A percentile compares a stretch with the other conserved stretches of the same genome.
Evolutionary conservation across 2,329 filamentous ascomycete species (phyloP).

Genomic region (Penicillium psychrosexuale): DNA sequence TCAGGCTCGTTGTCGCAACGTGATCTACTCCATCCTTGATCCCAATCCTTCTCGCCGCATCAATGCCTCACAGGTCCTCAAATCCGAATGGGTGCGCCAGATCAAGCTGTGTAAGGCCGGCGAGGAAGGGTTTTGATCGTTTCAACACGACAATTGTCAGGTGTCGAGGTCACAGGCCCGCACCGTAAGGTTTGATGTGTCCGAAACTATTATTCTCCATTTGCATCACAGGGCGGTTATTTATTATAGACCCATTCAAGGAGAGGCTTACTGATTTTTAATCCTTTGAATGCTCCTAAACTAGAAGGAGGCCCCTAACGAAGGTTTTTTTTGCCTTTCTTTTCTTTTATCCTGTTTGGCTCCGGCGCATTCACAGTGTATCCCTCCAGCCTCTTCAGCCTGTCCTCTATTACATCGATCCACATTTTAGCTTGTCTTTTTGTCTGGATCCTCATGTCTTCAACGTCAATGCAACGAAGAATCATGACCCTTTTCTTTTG

Average conservation of each 20-base stretch:
- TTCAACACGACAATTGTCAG: neutral
- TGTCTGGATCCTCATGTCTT: constrained; percentile 29
- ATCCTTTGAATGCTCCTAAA: constrained; percentile 20
- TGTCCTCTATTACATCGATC: constrained; percentile 10
- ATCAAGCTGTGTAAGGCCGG: constrained; percentile 96
- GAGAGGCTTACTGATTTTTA: constrained; percentile 4
- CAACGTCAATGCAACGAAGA: constrained; percentile 41
- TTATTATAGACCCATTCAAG: constrained; percentile 18
- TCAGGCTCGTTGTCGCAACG: constrained; percentile 93
- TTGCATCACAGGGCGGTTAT: constrained; percentile 16
- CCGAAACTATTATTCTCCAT: neutral
- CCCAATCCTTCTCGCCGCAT: constrained; percentile 90
- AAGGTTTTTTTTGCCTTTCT: neutral
- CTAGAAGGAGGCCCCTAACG: constrained; percentile 17
- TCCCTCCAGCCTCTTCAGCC: constrained; percentile 14
- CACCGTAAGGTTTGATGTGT: neutral
- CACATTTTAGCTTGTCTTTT: constrained; percentile 26
- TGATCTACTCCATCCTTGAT: constrained; percentile 97
- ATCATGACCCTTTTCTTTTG: constrained; percentile 32
- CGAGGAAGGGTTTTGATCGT: constrained; percentile 76
- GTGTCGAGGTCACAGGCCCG: neutral
- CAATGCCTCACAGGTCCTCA: constrained; percentile 92
- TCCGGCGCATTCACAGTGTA: constrained; percentile 17
- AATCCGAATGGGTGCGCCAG: constrained; percentile 97
- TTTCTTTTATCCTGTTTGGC: constrained; percentile 8